A percentile compares a stretch with the other conserved stretches of the same genome.
These are phyloP conservation scores for Rutidosis leptorrhynchoides DNA, from an alignment of 129 eudicot species.

Conservation along the genomic window DNA sequence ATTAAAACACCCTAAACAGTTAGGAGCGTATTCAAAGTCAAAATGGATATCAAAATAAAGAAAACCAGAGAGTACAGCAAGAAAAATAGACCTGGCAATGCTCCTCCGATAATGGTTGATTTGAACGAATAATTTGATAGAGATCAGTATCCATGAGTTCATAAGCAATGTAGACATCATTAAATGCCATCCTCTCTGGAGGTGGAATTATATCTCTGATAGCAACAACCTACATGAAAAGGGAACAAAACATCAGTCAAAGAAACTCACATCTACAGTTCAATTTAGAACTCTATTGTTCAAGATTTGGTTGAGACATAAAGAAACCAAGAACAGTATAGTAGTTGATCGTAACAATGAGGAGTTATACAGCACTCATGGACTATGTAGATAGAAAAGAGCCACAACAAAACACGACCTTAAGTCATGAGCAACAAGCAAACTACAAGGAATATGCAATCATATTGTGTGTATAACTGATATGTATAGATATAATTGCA, in stretches of 20 bases:
- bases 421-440: conserved; percentile 13
- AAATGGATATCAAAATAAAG: conserved; percentile 15
- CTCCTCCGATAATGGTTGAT: conserved; percentile 75
- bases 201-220: conserved; percentile 87
- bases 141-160: conserved; percentile 96
- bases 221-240: conserved; percentile 67
- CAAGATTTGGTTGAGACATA: background rate
- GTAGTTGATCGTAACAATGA: background rate
- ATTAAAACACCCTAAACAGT: background rate
- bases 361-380: conserved; percentile 5
- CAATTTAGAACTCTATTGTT: conserved; percentile 6
- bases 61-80: conserved; percentile 14
- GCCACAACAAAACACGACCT: conserved; percentile 6
- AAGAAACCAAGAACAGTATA: conserved; percentile 4
- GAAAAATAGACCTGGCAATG: conserved; percentile 80
- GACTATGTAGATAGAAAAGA: background rate
- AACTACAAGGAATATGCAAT: background rate
- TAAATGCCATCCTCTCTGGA: conserved; percentile 56
- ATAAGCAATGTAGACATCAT: conserved; percentile 84
- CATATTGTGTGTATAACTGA: background rate
- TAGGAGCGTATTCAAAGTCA: conserved; percentile 8
- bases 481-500: background rate
- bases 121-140: conserved; percentile 80
- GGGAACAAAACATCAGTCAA: conserved; percentile 15
- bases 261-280: conserved; percentile 17